Evolutionary conservation across 2,329 filamentous ascomycete species (phyloP).

Genomic region (Emmonsiellopsis sp.): DNA sequence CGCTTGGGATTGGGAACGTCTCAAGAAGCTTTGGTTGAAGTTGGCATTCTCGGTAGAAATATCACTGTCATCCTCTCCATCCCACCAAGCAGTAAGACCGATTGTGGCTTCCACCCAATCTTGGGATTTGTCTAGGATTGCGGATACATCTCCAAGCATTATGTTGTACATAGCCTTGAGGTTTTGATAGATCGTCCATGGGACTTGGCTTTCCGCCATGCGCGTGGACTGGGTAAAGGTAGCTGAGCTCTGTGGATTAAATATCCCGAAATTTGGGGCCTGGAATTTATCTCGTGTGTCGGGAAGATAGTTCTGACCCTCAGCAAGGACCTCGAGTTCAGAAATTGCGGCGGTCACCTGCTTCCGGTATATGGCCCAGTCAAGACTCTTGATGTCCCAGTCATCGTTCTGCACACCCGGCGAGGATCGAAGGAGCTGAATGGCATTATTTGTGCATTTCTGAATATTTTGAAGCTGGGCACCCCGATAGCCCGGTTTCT

Average conservation of each 20-base stretch:
- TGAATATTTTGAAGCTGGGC: constrained; percentile 70
- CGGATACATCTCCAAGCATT: constrained; percentile 62
- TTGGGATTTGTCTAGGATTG: constrained; percentile 67
- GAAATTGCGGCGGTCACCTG: constrained; percentile 60
- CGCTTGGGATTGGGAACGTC: constrained; percentile 26
- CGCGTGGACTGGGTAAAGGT: constrained; percentile 58
- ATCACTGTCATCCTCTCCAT: constrained; percentile 58
- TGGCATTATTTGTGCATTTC: constrained; percentile 58
- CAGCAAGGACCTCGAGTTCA: constrained; percentile 67
- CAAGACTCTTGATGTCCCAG: constrained; percentile 73
- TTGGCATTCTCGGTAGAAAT: constrained; percentile 18
- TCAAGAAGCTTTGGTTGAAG: constrained; percentile 6
- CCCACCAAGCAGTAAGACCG: constrained; percentile 83
- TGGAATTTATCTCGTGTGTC: constrained; percentile 36
- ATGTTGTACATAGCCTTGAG: constrained; percentile 72
- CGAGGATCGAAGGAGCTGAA: constrained; percentile 61
- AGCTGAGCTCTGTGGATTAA: constrained; percentile 41
- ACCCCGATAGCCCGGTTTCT: constrained; percentile 60
- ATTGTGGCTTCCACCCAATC: constrained; percentile 90
- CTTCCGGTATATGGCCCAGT: constrained; percentile 78
- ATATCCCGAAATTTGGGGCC: constrained; percentile 33
- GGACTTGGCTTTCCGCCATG: constrained; percentile 75
- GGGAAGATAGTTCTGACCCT: constrained; percentile 53
- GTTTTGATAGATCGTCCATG: constrained; percentile 83
- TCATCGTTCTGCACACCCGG: constrained; percentile 55